Base-by-base conservation (phyloP, 176 grass and related monocot species). In the Carex parvula region DNA sequence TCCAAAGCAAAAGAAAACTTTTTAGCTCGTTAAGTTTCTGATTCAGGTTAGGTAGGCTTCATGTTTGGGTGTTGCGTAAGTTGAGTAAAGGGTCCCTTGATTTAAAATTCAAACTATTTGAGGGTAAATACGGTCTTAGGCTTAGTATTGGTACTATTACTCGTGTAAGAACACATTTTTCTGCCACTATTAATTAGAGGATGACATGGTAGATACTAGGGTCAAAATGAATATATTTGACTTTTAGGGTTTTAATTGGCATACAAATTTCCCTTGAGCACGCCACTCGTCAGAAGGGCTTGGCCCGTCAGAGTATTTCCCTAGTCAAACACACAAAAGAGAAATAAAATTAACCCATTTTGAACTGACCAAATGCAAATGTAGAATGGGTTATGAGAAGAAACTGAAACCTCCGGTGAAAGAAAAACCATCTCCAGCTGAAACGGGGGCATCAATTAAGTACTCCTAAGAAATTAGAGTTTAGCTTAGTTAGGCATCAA, bases 381-480 rank as follows among this genome's bases (percentile, higher is more conserved):
- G 22, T 76, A 11, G 26, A 11, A 72, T 76, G 16, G 3, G 3
- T 26, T 54, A 84, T 11, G 56, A 59, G 44, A 81, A 74, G 12
- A 58, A 70, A 84, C 5, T 11, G 50, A 86, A 64, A 93, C 93
- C 96, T 76, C 96, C 93, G 65, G 91, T 92, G 81, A 99, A 95
- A 11, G 89, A 93, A 90, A 99, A 99, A 29, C 93, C 93, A 80
- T 99, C 96, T 65, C 96, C 93, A 57, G 87, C 84, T 52, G 94
- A 97, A 53, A 89, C 91, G 0, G 87, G 91, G 9, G 88, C 89
- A 50, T 95, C 89, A 32, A 95, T 89, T 68, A 91, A 84, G 87
- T 95, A 87, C 29, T 99, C 93, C 93, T 99, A 29, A 39, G 81
- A 70, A 54, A 12, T 35, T 66, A 6, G 20, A 74, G 44, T 54